These are phyloP conservation scores for Alnus rubra DNA, from an alignment of 306 rosid species.

Conservation along the genomic window DNA sequence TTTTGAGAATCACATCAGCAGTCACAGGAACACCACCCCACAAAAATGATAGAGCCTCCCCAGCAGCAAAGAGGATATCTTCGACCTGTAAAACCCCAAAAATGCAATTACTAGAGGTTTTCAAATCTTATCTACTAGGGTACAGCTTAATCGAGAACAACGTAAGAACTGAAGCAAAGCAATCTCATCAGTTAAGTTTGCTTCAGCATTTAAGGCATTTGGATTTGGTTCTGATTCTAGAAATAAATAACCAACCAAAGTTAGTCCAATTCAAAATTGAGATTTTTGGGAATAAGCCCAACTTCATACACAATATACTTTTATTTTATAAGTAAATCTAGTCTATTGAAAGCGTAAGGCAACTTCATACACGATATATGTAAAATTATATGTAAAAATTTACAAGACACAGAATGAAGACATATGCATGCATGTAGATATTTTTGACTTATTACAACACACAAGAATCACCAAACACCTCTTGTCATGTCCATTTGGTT, in stretches of 20 bases:
- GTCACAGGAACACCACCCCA: conserved; percentile 97
- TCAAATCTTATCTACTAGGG: background rate
- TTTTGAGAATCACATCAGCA: conserved; percentile 86
- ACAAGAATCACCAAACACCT: background rate
- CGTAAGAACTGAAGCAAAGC: background rate
- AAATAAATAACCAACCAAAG: background rate
- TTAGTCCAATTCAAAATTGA: background rate
- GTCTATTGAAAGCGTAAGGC: no score
- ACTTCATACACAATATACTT: background rate
- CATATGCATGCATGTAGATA: background rate
- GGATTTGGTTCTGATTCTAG: background rate
- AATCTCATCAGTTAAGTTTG: conserved; percentile 1
- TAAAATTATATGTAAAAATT: background rate
- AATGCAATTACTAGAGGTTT: conserved; percentile 17
- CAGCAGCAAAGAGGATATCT: conserved; percentile 93
- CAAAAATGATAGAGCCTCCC: conserved; percentile 92
- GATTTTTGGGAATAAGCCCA: background rate
- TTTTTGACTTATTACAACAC: background rate
- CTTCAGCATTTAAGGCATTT: background rate
- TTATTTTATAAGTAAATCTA: no score
- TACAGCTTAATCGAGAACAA: background rate
- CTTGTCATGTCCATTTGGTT: background rate
- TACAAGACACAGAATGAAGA: background rate
- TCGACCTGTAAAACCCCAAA: conserved; percentile 67
- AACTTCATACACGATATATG: background rate